A percentile compares a stretch with the other conserved stretches of the same genome.
Evolutionary conservation across 2,329 filamentous ascomycete genomes (phyloP).

Genomic region (Diaporthe sp.): DNA sequence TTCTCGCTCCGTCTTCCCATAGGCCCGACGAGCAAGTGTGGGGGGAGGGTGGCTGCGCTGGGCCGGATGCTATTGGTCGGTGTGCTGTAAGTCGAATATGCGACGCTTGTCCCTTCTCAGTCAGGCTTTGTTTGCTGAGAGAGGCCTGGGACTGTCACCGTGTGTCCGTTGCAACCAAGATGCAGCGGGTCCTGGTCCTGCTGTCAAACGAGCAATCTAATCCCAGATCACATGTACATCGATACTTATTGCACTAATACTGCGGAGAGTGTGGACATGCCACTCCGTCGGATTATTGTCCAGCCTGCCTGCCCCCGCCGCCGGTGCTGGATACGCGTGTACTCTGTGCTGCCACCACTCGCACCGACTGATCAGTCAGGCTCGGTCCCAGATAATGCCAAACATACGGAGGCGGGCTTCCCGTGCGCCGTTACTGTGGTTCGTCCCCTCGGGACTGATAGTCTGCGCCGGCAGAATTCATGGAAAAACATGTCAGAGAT

Average conservation of each 20-base stretch:
- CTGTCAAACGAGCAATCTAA: constrained; percentile 26
- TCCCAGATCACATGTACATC: constrained; percentile 25
- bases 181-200: not conserved
- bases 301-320: constrained; percentile 14
- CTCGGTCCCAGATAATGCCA: constrained; percentile 16
- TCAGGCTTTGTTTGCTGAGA: not conserved
- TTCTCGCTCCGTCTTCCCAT: constrained; percentile 21
- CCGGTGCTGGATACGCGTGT: not conserved
- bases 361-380: not conserved
- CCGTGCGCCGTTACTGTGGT: constrained; percentile 10
- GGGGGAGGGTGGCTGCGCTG: not conserved
- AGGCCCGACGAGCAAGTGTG: not conserved
- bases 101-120: not conserved
- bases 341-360: not conserved
- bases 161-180: constrained; percentile 20
- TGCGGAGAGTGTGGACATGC: not conserved
- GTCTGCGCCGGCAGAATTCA: constrained; percentile 28
- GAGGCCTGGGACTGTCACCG: not conserved
- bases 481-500: constrained; percentile 24
- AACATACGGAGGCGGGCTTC: constrained; percentile 19
- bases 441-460: constrained; percentile 19
- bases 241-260: not conserved
- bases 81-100: not conserved
- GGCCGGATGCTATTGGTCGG: not conserved
- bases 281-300: not conserved